Evolutionary conservation across 768 basidiomycete species (phyloP), one percentile per base, ranked within the genome.

Genomic region (Kwoniella shandongensis): DNA sequence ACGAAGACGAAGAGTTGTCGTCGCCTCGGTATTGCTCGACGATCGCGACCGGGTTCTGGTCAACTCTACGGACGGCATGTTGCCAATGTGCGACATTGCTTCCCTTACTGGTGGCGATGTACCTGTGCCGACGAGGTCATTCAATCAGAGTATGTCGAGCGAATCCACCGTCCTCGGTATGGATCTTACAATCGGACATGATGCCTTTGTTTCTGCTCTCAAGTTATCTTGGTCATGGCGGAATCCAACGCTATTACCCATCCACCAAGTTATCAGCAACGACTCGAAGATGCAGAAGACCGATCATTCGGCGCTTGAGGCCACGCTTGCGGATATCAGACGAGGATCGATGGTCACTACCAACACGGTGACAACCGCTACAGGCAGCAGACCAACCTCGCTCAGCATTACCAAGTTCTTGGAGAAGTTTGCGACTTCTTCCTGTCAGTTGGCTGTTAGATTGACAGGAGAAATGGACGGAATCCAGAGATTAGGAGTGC

Each of bases 11-110:
- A 59, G 75, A 42, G 76, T 78, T 26, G 77, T 76, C 18, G 59
- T 78, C 38, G 72, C 77, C 12, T 53, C 73, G 5, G 70, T 77
- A 18, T 59, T 75, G 39, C 61, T 74, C 6, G 77, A 78, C 44
- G 53, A 67, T 15, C 54, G 72, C 17, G 74, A 73, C 45, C 58
- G 75, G 17, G 56, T 78, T 3, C 65, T 78, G 32, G 77, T 77
- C 59, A 68, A 71, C 23, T 73, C 72, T 1, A 66, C 67, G 2
- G 77, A 78, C 42, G 77, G 77, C 2, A 60, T 75, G 27, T 52
- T 76, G 36, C 77, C 77, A 8, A 73, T 77, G 69, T 69, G 67
- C 53, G 74, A 77, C 45, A 76, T 78, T 50, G 67, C 67, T 12
- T 62, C 61, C 12, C 54, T 73, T 4, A 56, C 63, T 1, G 59